phyloP scores from a whole-genome alignment of 495 filamentous ascomycete genomes.

The Hypoxylon lienhwacheense region DNA sequence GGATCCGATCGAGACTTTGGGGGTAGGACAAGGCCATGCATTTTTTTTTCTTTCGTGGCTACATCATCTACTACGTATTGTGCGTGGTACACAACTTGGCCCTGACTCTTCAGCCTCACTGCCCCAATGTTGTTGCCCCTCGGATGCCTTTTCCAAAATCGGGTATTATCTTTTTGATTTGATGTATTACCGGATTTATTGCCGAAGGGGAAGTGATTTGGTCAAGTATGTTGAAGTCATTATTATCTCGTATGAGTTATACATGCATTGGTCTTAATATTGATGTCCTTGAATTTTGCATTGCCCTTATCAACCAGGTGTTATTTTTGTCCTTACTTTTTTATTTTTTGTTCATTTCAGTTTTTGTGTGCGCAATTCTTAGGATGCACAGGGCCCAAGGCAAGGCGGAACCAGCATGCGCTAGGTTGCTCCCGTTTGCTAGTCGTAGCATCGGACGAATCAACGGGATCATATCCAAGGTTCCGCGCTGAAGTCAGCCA shows the following conservation, averaged over 20 bases:
- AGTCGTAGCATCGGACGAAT: constrained; percentile 22
- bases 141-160: constrained; percentile 29
- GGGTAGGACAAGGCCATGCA: constrained; percentile 28
- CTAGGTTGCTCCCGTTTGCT: constrained; percentile 30
- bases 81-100: no score
- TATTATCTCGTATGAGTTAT: no score
- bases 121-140: constrained; percentile 16
- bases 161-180: constrained; percentile 1
- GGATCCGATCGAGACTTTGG: constrained; percentile 14
- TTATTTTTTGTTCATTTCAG: no score
- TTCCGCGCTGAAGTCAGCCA: constrained; percentile 28
- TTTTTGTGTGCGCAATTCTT: no score
- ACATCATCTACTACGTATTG: constrained; percentile 10
- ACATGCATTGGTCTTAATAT: no score
- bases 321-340: no score
- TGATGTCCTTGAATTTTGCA: no score
- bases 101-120: constrained; percentile 30
- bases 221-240: no score
- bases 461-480: constrained; percentile 21
- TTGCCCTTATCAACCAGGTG: no score
- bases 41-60: constrained; percentile 15
- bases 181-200: constrained; percentile 7
- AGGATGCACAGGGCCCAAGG: no score
- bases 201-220: no score
- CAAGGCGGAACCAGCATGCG: constrained; percentile 9